Conservation (phyloP, 495 filamentous ascomycete genomes). For the Choiromyces venosus region DNA sequence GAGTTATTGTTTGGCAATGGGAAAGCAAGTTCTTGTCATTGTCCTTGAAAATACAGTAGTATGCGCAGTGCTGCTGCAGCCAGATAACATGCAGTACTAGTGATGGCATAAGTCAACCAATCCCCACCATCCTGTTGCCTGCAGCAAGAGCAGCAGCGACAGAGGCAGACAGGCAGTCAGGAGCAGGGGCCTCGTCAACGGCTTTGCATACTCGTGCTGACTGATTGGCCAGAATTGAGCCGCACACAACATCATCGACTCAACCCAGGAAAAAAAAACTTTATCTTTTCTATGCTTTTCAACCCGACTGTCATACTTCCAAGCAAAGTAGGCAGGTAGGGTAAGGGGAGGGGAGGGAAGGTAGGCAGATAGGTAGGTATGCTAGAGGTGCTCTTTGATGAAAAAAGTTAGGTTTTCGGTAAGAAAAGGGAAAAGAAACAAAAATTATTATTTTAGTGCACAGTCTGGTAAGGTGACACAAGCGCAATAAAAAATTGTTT, state of each 20-base stretch:
- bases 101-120: neutral
- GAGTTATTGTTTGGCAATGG: neutral
- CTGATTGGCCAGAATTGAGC: neutral
- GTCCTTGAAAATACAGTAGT: too few relatives aligned
- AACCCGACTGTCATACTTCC: neutral
- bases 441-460: too few relatives aligned
- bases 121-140: neutral
- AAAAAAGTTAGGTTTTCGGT: neutral
- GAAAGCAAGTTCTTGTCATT: neutral
- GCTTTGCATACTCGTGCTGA: neutral
- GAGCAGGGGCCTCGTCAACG: neutral
- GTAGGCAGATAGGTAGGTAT: neutral
- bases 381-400: neutral
- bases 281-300: too few relatives aligned
- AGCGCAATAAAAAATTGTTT: neutral
- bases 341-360: too few relatives aligned
- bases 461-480: neutral
- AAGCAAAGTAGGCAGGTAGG: neutral
- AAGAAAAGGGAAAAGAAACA: neutral
- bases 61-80: neutral
- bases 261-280: neutral
- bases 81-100: too few relatives aligned
- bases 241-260: neutral
- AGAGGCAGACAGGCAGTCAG: neutral
- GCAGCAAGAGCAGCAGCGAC: neutral